Conservation (phyloP, 371 early-diverging fungal species). For the Rhizomucor pusillus region DNA sequence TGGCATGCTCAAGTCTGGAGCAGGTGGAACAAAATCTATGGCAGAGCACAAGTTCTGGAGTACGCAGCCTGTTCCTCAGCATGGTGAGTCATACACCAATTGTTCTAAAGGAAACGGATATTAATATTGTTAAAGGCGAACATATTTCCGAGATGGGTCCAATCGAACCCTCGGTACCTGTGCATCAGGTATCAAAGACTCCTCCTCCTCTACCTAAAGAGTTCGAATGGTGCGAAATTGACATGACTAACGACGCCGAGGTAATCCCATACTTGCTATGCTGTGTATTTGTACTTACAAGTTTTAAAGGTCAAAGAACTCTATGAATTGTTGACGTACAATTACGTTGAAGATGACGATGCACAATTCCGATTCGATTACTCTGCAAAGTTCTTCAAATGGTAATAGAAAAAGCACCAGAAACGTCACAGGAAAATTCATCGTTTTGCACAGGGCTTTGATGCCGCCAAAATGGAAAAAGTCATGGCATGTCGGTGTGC, state of each 20-base stretch:
- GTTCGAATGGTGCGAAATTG: conserved; percentile 86
- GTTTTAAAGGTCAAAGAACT: conserved; percentile 65
- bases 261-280: conserved; percentile 24
- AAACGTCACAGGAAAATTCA: background rate
- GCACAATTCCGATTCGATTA: conserved; percentile 96
- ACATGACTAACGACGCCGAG: conserved; percentile 77
- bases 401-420: conserved; percentile 48
- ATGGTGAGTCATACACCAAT: conserved; percentile 37
- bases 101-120: background rate
- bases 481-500: conserved; percentile 91
- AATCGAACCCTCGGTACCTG: conserved; percentile 77
- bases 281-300: background rate
- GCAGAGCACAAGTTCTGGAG: conserved; percentile 91
- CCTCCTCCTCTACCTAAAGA: conserved; percentile 84
- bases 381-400: conserved; percentile 85
- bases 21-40: conserved; percentile 39
- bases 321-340: conserved; percentile 79
- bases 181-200: conserved; percentile 77
- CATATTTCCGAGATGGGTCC: conserved; percentile 71
- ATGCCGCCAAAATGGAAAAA: conserved; percentile 89
- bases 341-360: conserved; percentile 97
- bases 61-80: conserved; percentile 92
- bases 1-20: conserved; percentile 19
- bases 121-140: conserved; percentile 50
- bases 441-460: conserved; percentile 65